These are phyloP conservation scores for Didymella glomerata DNA, from an alignment of 2,329 filamentous ascomycete species.

Conservation along the genomic window DNA sequence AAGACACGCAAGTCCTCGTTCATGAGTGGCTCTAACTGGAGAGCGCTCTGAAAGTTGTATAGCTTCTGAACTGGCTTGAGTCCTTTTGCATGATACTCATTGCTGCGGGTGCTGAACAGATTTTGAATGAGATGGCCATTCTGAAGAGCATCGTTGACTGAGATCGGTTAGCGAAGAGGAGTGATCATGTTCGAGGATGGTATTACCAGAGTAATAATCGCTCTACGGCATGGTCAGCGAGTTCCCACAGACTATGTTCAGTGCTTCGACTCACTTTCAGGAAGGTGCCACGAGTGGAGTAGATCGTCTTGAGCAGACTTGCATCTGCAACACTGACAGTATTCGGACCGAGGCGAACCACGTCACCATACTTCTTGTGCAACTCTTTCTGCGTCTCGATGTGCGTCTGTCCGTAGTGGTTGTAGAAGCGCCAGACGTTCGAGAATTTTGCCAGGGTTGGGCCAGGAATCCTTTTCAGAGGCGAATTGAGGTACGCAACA, in stretches of 20 bases:
- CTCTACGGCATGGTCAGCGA: constrained; percentile 29
- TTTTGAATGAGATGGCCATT: constrained; percentile 42
- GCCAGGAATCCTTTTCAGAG: constrained; percentile 44
- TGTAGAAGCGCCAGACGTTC: constrained; percentile 43
- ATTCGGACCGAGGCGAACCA: constrained; percentile 43
- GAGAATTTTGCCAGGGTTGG: constrained; percentile 47
- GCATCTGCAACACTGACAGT: constrained; percentile 43
- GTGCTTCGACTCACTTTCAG: constrained; percentile 33
- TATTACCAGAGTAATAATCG: constrained; percentile 36
- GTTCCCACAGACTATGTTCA: not conserved
- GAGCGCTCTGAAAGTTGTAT: constrained; percentile 36
- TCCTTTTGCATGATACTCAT: constrained; percentile 37
- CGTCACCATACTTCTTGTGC: constrained; percentile 42
- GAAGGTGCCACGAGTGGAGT: constrained; percentile 45
- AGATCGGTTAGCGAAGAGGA: not conserved
- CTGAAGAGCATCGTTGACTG: constrained; percentile 46
- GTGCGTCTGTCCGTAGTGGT: constrained; percentile 41
- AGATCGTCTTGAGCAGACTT: constrained; percentile 44
- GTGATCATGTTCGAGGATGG: not conserved
- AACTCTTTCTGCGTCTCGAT: constrained; percentile 42
- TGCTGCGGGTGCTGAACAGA: constrained; percentile 45
- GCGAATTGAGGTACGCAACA: constrained; percentile 39
- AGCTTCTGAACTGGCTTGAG: constrained; percentile 44
- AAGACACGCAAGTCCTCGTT: constrained; percentile 35
- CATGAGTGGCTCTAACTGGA: constrained; percentile 42